Evolutionary conservation across 2,329 filamentous ascomycete species (phyloP).

Genomic region (Penicillium sp.): DNA sequence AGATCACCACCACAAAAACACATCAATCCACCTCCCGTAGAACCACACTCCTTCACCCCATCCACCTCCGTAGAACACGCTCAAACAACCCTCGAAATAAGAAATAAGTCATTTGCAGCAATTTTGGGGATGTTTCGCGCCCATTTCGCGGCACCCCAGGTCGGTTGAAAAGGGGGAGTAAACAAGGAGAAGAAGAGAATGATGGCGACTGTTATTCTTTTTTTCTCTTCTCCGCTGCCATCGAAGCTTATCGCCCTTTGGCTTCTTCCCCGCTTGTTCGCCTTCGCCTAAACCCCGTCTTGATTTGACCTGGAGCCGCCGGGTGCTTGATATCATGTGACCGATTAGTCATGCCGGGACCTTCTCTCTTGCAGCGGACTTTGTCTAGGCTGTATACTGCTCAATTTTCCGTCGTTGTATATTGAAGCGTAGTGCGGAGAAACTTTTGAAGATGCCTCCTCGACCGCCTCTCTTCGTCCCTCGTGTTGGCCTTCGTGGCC

Average conservation of each 20-base stretch:
- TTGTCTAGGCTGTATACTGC: background rate
- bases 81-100: background rate
- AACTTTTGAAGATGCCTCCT: background rate
- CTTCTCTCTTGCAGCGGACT: background rate
- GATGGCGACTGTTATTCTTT: conserved; percentile 1
- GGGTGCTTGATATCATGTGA: conserved; percentile 31
- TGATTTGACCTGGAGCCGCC: conserved; percentile 24
- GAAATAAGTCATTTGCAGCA: background rate
- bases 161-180: background rate
- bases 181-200: conserved; percentile 4
- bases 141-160: background rate
- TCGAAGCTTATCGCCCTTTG: conserved; percentile 41
- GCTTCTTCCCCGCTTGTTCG: conserved; percentile 34
- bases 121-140: background rate
- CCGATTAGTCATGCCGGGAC: conserved; percentile 23
- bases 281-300: conserved; percentile 18
- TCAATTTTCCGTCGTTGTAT: background rate
- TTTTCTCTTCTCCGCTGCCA: conserved; percentile 17
- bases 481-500: background rate
- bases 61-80: background rate
- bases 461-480: background rate
- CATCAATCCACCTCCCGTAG: background rate
- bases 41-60: background rate
- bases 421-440: background rate
- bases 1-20: background rate